These are phyloP conservation scores for Pyrenula massariospora DNA, from an alignment of 495 filamentous ascomycete genomes.

Conservation along the genomic window DNA sequence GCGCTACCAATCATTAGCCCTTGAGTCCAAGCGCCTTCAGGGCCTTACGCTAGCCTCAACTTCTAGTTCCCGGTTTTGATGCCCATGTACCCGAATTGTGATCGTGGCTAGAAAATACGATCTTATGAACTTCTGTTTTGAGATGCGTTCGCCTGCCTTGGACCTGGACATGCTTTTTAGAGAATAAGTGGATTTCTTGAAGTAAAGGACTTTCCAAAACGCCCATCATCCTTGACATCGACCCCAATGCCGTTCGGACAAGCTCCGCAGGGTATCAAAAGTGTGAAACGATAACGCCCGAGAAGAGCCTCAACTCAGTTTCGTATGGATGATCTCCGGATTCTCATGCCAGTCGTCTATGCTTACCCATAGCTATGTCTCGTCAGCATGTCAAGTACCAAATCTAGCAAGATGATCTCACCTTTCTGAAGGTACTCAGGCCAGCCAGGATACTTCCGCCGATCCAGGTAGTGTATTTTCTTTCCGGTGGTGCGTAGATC, in stretches of 20 bases:
- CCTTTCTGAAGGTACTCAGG: slow-evolving; percentile 96
- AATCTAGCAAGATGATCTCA: slow-evolving; percentile 22
- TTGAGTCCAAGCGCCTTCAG: neutral
- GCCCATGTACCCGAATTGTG: neutral
- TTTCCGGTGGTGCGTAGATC: slow-evolving; percentile 93
- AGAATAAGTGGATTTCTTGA: too few species aligned
- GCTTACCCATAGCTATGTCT: slow-evolving; percentile 85
- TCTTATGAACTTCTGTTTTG: too few species aligned
- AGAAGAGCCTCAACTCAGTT: slow-evolving; percentile 55
- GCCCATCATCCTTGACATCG: neutral
- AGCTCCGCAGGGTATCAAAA: neutral
- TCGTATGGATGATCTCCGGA: slow-evolving; percentile 95
- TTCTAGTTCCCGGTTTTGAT: neutral
- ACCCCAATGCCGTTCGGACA: neutral
- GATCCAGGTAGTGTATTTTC: slow-evolving; percentile 98
- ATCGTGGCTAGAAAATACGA: neutral
- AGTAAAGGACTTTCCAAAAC: too few species aligned
- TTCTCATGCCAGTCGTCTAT: slow-evolving; percentile 99
- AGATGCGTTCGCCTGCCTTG: too few species aligned
- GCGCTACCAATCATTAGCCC: too few species aligned
- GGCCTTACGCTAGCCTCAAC: neutral
- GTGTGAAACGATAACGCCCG: neutral
- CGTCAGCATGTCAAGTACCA: neutral
- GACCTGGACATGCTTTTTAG: too few species aligned
- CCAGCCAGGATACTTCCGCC: slow-evolving; percentile 96